These are phyloP conservation scores for Striga hermonthica DNA, from an alignment of 305 asterid species.

Conservation along the genomic window DNA sequence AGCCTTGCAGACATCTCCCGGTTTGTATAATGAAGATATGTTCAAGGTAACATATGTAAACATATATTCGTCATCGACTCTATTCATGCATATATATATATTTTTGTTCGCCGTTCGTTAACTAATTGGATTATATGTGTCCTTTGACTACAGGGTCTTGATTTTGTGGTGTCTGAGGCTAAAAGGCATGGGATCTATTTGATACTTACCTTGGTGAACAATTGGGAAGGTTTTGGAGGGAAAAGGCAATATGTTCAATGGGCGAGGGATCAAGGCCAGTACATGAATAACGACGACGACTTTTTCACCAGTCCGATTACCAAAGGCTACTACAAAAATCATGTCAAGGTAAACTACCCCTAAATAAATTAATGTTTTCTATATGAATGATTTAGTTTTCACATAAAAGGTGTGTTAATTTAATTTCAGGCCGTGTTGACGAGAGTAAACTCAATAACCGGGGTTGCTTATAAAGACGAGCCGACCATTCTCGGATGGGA, in stretches of 20 bases:
- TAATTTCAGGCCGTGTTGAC: conserved; percentile 40
- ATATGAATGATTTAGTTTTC: not conserved
- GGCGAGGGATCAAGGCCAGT: conserved; percentile 40
- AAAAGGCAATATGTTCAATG: conserved; percentile 48
- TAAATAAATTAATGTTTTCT: too few species aligned
- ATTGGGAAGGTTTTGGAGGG: conserved; percentile 50
- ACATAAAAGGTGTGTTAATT: not conserved
- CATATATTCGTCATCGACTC: not conserved
- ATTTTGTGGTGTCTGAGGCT: conserved; percentile 48
- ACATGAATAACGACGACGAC: conserved; percentile 42
- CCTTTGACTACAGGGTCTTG: conserved; percentile 37
- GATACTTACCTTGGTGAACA: conserved; percentile 43
- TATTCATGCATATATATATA: too few species aligned
- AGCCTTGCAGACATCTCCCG: conserved; percentile 43
- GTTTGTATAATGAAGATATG: conserved; percentile 38
- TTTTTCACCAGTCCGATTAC: conserved; percentile 37
- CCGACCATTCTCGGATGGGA: conserved; percentile 54
- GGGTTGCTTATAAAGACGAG: conserved; percentile 50
- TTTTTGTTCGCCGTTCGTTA: too few species aligned
- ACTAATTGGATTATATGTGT: too few species aligned
- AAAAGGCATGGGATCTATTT: conserved; percentile 39
- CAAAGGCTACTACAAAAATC: conserved; percentile 39
- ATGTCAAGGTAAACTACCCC: conserved; percentile 36
- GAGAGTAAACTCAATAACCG: conserved; percentile 42
- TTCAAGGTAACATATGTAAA: conserved; percentile 32